Base-by-base conservation (phyloP, 768 basidiomycete genomes). In the Neoboletus subvelutipes region DNA sequence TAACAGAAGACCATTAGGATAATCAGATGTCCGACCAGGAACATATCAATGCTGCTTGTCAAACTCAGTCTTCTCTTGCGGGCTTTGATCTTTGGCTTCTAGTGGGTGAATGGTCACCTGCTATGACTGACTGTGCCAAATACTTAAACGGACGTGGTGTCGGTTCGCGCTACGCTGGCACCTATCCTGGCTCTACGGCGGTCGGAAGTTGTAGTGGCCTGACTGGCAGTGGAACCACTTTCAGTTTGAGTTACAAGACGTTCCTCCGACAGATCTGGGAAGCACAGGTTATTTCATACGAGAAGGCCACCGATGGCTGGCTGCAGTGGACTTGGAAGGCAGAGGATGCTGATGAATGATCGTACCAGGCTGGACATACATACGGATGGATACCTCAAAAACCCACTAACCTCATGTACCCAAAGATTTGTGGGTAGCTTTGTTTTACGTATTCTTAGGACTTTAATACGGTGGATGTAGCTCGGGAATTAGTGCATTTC, bases 101-200 rank as follows among this genome's bases (percentile, higher is more conserved):
- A 43, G 91, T 94, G 26, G 93, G 94, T 41, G 94, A 97, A 75
- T 97, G 90, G 86, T 85, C 88, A 1, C 81, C 90, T 3, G 88
- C 88, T 2, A 73, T 80, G 50, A 92, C 83, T 8, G 92, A 92
- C 65, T 91, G 90, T 61, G 72, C 72, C 45, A 64, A 15, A 36
- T 75, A 72, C 45, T 77, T 97, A 46, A 95, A 95, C 62, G 94
- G 94, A 4, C 84, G 91, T 43, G 91, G 90, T 3, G 61, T 77
- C 40, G 87, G 88, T 4, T 78, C 87, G 6, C 76, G 87, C 41
- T 86, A 81, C 61, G 85, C 81, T 56, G 90, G 90, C 29, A 74
- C 83, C 7, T 83, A 72, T 60, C 70, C 80, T 5, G 92, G 89
- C 11, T 87, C 89, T 4, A 74, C 81, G 8, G 70, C 72, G 34